Evolutionary conservation across 139 green algal species (phyloP).

Genomic region (Zygnema circumcarinatum): DNA sequence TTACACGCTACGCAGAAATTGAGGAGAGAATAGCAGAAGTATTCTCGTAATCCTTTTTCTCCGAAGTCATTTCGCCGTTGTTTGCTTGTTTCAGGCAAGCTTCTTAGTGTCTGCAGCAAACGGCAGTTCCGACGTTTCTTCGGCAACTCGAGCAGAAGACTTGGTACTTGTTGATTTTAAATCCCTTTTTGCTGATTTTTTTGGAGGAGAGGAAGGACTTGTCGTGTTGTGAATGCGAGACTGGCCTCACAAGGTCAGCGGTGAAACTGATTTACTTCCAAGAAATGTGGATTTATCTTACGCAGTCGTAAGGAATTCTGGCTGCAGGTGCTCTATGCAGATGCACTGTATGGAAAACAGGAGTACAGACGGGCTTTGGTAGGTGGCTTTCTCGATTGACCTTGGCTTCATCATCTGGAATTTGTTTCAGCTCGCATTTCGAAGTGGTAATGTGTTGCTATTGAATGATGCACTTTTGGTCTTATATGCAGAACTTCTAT

Average conservation of each 20-base stretch:
- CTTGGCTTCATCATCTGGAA: not conserved
- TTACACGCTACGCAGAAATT: not conserved
- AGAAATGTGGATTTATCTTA: not conserved
- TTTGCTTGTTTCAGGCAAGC: constrained; percentile 22
- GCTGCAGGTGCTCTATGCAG: constrained; percentile 4
- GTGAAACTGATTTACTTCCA: not conserved
- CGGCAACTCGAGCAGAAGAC: constrained; percentile 11
- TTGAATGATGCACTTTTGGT: too few species aligned
- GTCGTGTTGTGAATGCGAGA: not conserved
- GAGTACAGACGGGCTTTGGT: constrained; percentile 34
- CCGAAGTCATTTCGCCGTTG: not conserved
- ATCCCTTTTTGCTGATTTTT: not conserved
- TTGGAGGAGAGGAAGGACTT: not conserved
- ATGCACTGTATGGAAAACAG: constrained; percentile 17
- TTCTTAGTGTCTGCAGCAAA: constrained; percentile 24
- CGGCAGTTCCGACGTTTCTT: constrained; percentile 4
- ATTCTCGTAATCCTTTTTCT: not conserved
- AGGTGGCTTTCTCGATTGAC: not conserved
- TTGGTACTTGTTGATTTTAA: not conserved
- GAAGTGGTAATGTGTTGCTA: too few species aligned
- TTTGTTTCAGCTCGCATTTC: too few species aligned
- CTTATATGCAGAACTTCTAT: not conserved
- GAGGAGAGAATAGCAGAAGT: too few species aligned
- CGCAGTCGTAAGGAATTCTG: not conserved
- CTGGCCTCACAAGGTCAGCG: not conserved